Evolutionary conservation across 1,139 yeast genomes (phyloP).

Genomic region (Saccharomyces hybrid): DNA sequence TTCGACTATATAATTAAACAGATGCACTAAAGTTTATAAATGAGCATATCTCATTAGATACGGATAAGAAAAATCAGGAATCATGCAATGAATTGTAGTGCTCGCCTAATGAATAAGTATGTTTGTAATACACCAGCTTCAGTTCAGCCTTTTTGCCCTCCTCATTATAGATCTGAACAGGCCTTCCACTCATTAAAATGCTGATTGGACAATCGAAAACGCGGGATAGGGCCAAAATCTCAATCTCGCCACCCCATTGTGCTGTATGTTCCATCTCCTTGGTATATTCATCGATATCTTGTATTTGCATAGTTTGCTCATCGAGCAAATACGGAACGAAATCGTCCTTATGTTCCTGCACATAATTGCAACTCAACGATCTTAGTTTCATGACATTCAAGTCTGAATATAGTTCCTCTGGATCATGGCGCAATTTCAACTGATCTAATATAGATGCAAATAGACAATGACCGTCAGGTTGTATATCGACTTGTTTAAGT

Average conservation of each 20-base stretch:
- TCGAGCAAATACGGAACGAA: slow-evolving; percentile 79
- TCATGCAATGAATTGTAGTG: slow-evolving; percentile 84
- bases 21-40: slow-evolving; percentile 2
- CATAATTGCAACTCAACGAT: slow-evolving; percentile 56
- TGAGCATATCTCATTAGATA: not conserved
- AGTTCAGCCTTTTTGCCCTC: slow-evolving; percentile 44
- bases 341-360: slow-evolving; percentile 55
- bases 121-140: slow-evolving; percentile 73
- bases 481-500: slow-evolving; percentile 54
- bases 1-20: not conserved
- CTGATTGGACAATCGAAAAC: slow-evolving; percentile 62
- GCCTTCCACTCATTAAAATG: slow-evolving; percentile 68
- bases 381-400: slow-evolving; percentile 49
- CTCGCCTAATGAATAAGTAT: slow-evolving; percentile 84
- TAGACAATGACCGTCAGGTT: slow-evolving; percentile 92
- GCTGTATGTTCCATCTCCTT: slow-evolving; percentile 62
- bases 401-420: slow-evolving; percentile 2
- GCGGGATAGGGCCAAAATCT: slow-evolving; percentile 69
- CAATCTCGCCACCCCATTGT: slow-evolving; percentile 96
- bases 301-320: slow-evolving; percentile 57
- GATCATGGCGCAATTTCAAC: slow-evolving; percentile 42
- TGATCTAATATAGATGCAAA: slow-evolving; percentile 85
- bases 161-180: slow-evolving; percentile 54
- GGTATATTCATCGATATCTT: slow-evolving; percentile 65
- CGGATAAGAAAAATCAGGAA: slow-evolving; percentile 9